Evolutionary conservation across 2,329 filamentous ascomycete genomes (phyloP), one percentile per base, ranked within the genome.

Genomic region (Talaromyces sp.): DNA sequence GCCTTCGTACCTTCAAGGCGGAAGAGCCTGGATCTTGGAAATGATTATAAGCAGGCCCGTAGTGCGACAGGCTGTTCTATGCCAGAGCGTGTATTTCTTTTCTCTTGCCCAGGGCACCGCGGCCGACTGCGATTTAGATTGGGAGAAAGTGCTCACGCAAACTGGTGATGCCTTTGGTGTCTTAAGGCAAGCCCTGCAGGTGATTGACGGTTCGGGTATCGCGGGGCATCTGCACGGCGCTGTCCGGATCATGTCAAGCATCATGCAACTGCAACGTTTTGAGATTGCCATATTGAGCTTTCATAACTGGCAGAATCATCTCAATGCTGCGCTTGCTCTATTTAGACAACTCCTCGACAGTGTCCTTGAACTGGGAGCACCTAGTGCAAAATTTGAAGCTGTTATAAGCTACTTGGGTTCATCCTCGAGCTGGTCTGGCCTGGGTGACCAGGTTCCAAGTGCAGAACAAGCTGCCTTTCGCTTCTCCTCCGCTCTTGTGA

Each of bases 1-100:
- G 2, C 86, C 86, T 0, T 76, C 78, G 2, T 68, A 86, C 5
- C 75, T 84, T 3, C 76, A 83, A 61, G 82, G 84, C n/a, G 86
- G 85, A 14, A 80, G 83, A 56, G 81, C 82, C 30, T 89, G 86
- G 86, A 76, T 88, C 31, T 74, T 88, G 40, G 80, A 83, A 33
- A 75, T 85, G 50, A 75, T 88, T 9, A 78, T 83, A 10, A 61
- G 55, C 31, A 57, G 60, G 16, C 60, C 60, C 8, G 60, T 61
- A 6, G 44, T 61, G 30, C 60, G 60, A 8, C 60, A 61, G 60
- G 60, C 54, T 28, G 79, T 81, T 54, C 75, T 87, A 18, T 82
- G 83, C 30, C 77, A 87, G 27, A 81, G 82, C 0, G 80, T 82
- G 1, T 87, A 85, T 71, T 87, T 86, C 70, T 82, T 84, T 67